These are phyloP conservation scores for Eutrema japonicum DNA, from an alignment of 345 rosid species.

Conservation along the genomic window DNA sequence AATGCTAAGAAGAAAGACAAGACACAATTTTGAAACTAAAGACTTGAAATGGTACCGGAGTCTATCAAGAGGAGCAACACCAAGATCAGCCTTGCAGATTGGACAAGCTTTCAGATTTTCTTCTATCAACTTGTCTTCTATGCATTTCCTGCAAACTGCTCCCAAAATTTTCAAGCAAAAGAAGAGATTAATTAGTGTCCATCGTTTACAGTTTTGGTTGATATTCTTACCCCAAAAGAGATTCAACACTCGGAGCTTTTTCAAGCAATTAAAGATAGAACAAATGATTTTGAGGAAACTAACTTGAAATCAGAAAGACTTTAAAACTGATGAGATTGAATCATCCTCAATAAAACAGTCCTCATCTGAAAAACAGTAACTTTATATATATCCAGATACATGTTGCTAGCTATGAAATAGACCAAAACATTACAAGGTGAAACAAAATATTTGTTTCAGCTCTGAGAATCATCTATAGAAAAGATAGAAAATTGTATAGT, in stretches of 20 bases:
- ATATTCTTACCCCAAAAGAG: background rate
- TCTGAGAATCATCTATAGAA: constrained; percentile 1
- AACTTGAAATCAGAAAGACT: background rate
- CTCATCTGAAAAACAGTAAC: background rate
- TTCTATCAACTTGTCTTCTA: constrained; percentile 8
- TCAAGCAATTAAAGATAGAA: background rate
- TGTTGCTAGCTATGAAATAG: background rate
- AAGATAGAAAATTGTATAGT: background rate
- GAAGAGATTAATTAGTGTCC: background rate
- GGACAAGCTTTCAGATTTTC: constrained; percentile 34
- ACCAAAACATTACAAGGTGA: background rate
- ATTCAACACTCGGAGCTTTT: constrained; percentile 6
- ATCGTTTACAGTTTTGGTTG: background rate
- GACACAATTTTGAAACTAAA: background rate
- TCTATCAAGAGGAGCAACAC: constrained; percentile 25
- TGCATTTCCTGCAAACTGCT: constrained; percentile 39
- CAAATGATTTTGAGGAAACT: background rate
- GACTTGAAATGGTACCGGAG: constrained; percentile 25
- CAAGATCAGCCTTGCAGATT: constrained; percentile 37
- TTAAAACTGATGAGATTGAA: background rate
- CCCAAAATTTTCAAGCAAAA: background rate
- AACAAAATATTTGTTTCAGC: constrained; percentile 8
- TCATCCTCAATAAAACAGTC: background rate
- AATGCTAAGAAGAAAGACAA: constrained; percentile 12
- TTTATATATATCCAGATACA: background rate